A percentile compares a stretch with the other conserved stretches of the same genome.
These are phyloP conservation scores for Penicillium dipodomyicola DNA, from an alignment of 495 filamentous ascomycete genomes.

Conservation along the genomic window DNA sequence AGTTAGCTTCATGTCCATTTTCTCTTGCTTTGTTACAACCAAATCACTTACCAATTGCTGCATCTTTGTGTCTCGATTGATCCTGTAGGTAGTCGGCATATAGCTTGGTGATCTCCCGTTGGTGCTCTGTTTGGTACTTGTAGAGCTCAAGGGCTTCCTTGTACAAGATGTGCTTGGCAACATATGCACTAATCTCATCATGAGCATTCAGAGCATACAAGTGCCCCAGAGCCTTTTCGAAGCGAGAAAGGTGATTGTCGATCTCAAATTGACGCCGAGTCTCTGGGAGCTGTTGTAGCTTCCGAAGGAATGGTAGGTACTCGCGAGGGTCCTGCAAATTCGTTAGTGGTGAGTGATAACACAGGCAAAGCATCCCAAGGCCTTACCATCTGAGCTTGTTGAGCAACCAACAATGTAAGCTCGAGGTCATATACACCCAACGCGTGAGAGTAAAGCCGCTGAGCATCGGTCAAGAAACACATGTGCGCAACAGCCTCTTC, in stretches of 20 bases:
- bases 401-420: conserved; percentile 83
- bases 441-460: conserved; percentile 86
- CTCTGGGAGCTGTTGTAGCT: conserved; percentile 68
- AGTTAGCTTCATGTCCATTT: conserved; percentile 4
- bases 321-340: conserved; percentile 71
- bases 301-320: conserved; percentile 91
- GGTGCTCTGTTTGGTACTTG: conserved; percentile 65
- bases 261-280: conserved; percentile 75
- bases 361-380: not conserved
- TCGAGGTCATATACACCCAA: conserved; percentile 90
- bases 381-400: conserved; percentile 81
- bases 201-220: conserved; percentile 66
- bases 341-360: not conserved
- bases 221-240: conserved; percentile 71
- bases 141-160: conserved; percentile 74
- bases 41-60: conserved; percentile 60
- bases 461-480: conserved; percentile 92
- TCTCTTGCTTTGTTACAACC: not conserved
- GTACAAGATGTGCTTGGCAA: conserved; percentile 76
- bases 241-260: conserved; percentile 78
- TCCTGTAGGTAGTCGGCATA: conserved; percentile 77
- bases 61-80: conserved; percentile 74
- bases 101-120: conserved; percentile 63
- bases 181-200: conserved; percentile 73
- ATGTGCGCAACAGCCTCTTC: conserved; percentile 92